Base-by-base conservation (phyloP, 2,329 filamentous ascomycete genomes). In the Colletotrichum theobromicola region DNA sequence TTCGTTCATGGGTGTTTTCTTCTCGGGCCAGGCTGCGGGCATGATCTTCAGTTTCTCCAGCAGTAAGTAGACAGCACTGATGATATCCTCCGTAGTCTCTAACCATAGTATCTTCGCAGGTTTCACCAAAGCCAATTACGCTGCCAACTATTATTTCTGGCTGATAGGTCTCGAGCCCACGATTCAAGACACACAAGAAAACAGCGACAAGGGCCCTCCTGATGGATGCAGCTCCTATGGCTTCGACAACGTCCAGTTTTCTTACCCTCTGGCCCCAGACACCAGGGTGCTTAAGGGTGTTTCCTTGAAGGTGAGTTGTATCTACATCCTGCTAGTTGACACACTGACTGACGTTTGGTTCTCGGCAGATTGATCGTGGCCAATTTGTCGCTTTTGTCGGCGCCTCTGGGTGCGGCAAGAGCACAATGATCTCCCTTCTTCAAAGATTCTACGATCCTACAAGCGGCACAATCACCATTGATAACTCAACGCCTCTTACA, bases 401-500 rank as follows among this genome's bases (percentile, higher is more conserved):
- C 6, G 82, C 88, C 9, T 88, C 87, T 0, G 90, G 90, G 5
- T 90, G 88, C 67, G 90, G 90, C 2, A 93, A 93, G 79, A 90
- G 88, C 2, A 93, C 91, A 1, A 89, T 90, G 66, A 86, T 93
- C 63, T 86, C 88, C 7, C 82, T 89, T 71, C 80, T 89, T 0
- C 83, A 88, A 72, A 82, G 86, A 2, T 86, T 74, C 60, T 75
- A 76, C 34, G 75, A 76, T 32, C 71, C 71, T 2, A 60, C 50
- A 1, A 68, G 21, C 28, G 72, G 71, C 12, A 37, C 28, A 8
- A 71, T 74, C 35, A 18, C 13, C 2, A 53, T 76, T 6, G 75
- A 76, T 50, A 46, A 28, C 24, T 42, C 58, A 2, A 35, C 32
- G 4, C 34, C 74, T 12, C 71, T 70, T 30, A 65, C 34, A 2